These are phyloP conservation scores for Spirogloea muscicola DNA, from an alignment of 139 green algal genomes.

Conservation along the genomic window DNA sequence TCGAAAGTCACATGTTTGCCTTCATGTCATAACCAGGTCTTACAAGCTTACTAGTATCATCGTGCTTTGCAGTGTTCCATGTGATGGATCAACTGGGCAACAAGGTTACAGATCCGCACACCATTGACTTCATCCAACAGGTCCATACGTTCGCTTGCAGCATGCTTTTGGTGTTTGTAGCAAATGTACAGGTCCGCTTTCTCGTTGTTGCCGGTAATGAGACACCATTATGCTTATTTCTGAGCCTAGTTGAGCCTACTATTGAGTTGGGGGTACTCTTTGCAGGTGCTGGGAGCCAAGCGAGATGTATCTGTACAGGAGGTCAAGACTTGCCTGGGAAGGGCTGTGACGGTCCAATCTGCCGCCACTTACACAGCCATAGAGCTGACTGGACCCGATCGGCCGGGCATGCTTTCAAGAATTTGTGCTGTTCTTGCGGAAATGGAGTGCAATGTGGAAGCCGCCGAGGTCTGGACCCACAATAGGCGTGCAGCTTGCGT, in stretches of 20 bases:
- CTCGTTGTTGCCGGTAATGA: not conserved
- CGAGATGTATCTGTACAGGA: conserved; percentile 45
- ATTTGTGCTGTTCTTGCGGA: conserved; percentile 72
- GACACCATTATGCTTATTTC: not conserved
- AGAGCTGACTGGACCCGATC: conserved; percentile 79
- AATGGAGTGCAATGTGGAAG: conserved; percentile 79
- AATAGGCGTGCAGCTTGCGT: conserved; percentile 16
- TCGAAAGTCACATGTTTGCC: too few species aligned
- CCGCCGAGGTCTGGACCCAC: conserved; percentile 62
- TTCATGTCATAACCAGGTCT: too few species aligned
- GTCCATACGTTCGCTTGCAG: not conserved
- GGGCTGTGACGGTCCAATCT: conserved; percentile 47
- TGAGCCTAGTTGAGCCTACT: not conserved
- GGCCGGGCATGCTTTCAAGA: conserved; percentile 71
- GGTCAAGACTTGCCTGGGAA: too few species aligned
- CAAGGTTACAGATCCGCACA: not conserved
- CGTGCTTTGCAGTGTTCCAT: conserved; percentile 7
- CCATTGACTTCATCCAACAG: conserved; percentile 7
- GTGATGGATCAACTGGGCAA: not conserved
- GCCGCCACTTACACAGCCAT: conserved; percentile 55
- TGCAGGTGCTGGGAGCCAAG: conserved; percentile 8
- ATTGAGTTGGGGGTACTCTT: not conserved
- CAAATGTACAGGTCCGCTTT: not conserved
- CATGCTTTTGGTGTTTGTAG: not conserved
- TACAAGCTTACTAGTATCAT: too few species aligned